phyloP scores from a whole-genome alignment of 257 asterid genomes.

The Fraxinus pennsylvanica region DNA sequence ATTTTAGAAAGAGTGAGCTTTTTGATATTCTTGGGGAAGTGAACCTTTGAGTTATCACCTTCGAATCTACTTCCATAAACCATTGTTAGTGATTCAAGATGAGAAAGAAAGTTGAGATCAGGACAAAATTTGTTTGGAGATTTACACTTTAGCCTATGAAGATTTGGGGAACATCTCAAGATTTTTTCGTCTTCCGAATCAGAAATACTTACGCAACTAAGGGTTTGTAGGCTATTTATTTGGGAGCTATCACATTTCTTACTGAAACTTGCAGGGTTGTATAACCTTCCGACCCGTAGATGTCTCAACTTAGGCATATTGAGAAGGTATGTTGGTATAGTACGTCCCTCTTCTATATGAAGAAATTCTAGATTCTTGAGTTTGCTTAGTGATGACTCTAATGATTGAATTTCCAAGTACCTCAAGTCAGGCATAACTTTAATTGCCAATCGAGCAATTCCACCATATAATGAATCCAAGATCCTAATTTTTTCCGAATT shows the following conservation, averaged over 20 bases:
- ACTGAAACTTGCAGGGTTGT: background rate
- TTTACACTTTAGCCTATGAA: background rate
- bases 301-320: slow-evolving; percentile 14
- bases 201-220: too few species aligned
- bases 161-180: background rate
- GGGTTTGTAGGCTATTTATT: background rate
- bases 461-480: background rate
- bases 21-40: background rate
- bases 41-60: background rate
- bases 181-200: background rate
- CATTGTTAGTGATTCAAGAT: background rate
- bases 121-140: background rate
- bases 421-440: background rate
- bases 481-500: background rate
- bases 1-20: background rate
- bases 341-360: too few species aligned
- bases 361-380: slow-evolving; percentile 9
- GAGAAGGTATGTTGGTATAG: background rate
- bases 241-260: background rate
- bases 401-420: background rate
- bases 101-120: background rate
- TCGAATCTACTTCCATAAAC: too few species aligned
- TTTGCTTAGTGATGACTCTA: background rate
- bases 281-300: background rate
- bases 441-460: background rate